These are phyloP conservation scores for Phalaenopsis aphrodite DNA, from an alignment of 106 monocot species.

Conservation along the genomic window DNA sequence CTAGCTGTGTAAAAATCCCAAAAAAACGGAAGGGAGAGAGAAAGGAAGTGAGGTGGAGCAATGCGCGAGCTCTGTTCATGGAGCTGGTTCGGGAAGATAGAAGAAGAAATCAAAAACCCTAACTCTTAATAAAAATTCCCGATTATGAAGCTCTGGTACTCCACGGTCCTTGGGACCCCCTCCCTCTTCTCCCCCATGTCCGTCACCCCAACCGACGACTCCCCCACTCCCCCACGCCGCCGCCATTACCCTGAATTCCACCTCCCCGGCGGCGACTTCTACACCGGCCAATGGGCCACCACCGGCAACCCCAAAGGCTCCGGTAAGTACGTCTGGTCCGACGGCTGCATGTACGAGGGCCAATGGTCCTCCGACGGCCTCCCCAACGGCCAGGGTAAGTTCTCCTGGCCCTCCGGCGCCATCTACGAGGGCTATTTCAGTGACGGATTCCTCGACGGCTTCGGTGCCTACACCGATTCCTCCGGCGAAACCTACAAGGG, in stretches of 20 bases:
- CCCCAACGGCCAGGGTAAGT: slow-evolving; percentile 44
- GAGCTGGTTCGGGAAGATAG: too few species aligned
- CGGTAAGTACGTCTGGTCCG: slow-evolving; percentile 61
- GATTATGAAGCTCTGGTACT: not conserved
- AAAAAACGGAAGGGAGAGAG: too few species aligned
- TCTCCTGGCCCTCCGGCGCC: slow-evolving; percentile 69
- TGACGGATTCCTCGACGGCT: slow-evolving; percentile 43
- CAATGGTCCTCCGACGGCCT: slow-evolving; percentile 38
- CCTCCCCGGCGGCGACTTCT: slow-evolving; percentile 51
- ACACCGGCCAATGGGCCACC: slow-evolving; percentile 23
- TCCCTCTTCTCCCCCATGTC: not conserved
- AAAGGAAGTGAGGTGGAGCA: too few species aligned
- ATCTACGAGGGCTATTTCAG: slow-evolving; percentile 57
- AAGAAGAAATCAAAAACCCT: too few species aligned
- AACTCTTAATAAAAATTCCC: too few species aligned
- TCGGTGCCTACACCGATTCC: slow-evolving; percentile 35
- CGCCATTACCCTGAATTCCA: slow-evolving; percentile 2
- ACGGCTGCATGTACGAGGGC: slow-evolving; percentile 74
- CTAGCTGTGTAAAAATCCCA: too few species aligned
- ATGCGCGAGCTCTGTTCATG: too few species aligned
- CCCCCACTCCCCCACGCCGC: not conserved
- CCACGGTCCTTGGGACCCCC: not conserved
- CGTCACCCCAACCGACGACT: not conserved
- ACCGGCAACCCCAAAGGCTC: slow-evolving; percentile 32
- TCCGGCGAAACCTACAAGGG: slow-evolving; percentile 46